Base-by-base conservation (phyloP, 2,329 filamentous ascomycete species). In the Paecilomyces sp. region DNA sequence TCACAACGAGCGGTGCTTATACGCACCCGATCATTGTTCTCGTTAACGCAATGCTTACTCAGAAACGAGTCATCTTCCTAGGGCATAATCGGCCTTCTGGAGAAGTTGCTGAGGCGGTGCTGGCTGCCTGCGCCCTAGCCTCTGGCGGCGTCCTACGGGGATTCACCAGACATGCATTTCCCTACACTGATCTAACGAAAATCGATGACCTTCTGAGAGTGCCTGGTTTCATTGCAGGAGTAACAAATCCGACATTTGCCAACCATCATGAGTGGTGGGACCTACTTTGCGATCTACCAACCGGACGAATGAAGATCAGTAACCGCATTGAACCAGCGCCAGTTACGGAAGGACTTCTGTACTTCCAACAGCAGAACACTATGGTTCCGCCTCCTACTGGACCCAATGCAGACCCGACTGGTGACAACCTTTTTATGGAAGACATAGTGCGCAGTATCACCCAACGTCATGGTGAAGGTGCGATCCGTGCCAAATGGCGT, bases 261-360 rank as follows among this genome's bases (percentile, higher is more conserved):
- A 86, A 92, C 69, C 93, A 97, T 69, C 90, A 90, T 0, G 92
- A 97, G 72, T 99, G 94, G 94, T 99, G 94, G 94, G 94, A 99
- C 75, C 78, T 99, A 9, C 82, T 99, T 12, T 99, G 94, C 74
- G 94, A 99, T 74, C 80, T 99, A 51, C 89, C 92, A 0, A 93
- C 88, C 1, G 94, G 94, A 9, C 87, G 92, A 52, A 92, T 99
- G 81, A 96, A 94, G 76, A 97, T 99, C 69, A 96, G 91, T 69
- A 91, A 85, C 72, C 88, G 87, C 67, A 92, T 97, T 64, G 93
- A 97, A 63, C 76, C 84, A 24, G 89, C 92, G 0, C 85, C 88
- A 1, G 76, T 89, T 3, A 97, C 92, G 0, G 94, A 99, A 67
- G 93, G 93, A 0, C 81, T 94, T 9, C 73, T 88, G 2, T 96